Evolutionary conservation across 2,329 filamentous ascomycete species (phyloP).

Genomic region (Fusarium newnesense): DNA sequence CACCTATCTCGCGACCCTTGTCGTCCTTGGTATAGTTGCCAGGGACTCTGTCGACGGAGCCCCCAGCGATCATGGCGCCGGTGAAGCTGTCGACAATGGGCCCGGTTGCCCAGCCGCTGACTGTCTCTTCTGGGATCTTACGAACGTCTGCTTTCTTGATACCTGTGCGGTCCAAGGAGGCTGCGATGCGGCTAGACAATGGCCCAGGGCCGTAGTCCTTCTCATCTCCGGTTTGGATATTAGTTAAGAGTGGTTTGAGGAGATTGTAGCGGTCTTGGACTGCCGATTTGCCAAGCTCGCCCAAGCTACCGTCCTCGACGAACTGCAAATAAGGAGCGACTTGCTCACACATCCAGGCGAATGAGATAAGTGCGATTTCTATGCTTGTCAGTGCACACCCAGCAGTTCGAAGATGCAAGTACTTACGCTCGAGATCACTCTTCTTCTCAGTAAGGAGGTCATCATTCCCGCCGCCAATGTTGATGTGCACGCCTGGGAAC

Average conservation of each 20-base stretch:
- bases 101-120: slow-evolving; percentile 40
- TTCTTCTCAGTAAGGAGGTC: slow-evolving; percentile 34
- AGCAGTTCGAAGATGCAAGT: neutral
- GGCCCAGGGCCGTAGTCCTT: slow-evolving; percentile 28
- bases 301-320: slow-evolving; percentile 14
- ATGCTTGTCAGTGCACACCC: neutral
- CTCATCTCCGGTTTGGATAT: slow-evolving; percentile 28
- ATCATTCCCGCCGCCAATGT: slow-evolving; percentile 40
- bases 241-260: slow-evolving; percentile 33
- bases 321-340: slow-evolving; percentile 33
- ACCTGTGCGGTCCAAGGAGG: slow-evolving; percentile 21
- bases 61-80: slow-evolving; percentile 25
- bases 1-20: slow-evolving; percentile 15
- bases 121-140: slow-evolving; percentile 24
- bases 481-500: slow-evolving; percentile 44
- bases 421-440: slow-evolving; percentile 41
- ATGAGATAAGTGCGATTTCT: slow-evolving; percentile 43
- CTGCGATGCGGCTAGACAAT: slow-evolving; percentile 20
- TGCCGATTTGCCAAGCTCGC: slow-evolving; percentile 22
- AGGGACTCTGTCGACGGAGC: slow-evolving; percentile 26
- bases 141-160: slow-evolving; percentile 27
- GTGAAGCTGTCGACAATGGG: slow-evolving; percentile 43
- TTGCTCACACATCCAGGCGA: slow-evolving; percentile 44
- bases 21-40: slow-evolving; percentile 30
- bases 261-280: slow-evolving; percentile 37